These are phyloP conservation scores for Phlebopus sp. DNA, from an alignment of 1,284 basidiomycete genomes.

Conservation along the genomic window DNA sequence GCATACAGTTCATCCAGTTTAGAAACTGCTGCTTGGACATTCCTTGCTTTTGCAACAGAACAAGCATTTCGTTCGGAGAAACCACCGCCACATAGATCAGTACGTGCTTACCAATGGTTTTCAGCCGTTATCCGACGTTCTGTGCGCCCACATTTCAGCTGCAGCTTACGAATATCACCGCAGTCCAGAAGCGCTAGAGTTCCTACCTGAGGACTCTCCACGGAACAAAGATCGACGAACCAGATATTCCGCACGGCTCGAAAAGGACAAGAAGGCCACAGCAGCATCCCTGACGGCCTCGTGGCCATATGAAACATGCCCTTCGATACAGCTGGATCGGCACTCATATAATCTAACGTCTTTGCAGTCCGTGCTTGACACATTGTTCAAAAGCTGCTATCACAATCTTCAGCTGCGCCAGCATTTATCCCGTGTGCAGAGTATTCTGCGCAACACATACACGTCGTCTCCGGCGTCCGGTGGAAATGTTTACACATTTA, in stretches of 20 bases:
- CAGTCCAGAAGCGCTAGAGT: constrained; percentile 15
- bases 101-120: constrained; percentile 19
- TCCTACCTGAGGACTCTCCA: background rate
- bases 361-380: constrained; percentile 4
- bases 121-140: background rate
- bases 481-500: constrained; percentile 19
- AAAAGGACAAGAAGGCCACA: no score
- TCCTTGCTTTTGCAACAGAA: constrained; percentile 32
- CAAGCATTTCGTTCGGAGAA: constrained; percentile 12
- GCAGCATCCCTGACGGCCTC: background rate
- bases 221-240: no score
- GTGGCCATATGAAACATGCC: constrained; percentile 20
- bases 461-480: background rate
- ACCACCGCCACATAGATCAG: constrained; percentile 12
- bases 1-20: constrained; percentile 22
- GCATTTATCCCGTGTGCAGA: constrained; percentile 18
- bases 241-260: no score
- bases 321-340: constrained; percentile 4
- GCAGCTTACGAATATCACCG: constrained; percentile 9
- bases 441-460: constrained; percentile 3
- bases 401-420: constrained; percentile 14
- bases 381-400: constrained; percentile 13
- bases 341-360: constrained; percentile 6
- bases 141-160: constrained; percentile 7
- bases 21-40: constrained; percentile 18